A percentile compares a stretch with the other conserved stretches of the same genome.
phyloP scores from a whole-genome alignment of 169 alveolate species.

The Amoebophrya sp. region DNA sequence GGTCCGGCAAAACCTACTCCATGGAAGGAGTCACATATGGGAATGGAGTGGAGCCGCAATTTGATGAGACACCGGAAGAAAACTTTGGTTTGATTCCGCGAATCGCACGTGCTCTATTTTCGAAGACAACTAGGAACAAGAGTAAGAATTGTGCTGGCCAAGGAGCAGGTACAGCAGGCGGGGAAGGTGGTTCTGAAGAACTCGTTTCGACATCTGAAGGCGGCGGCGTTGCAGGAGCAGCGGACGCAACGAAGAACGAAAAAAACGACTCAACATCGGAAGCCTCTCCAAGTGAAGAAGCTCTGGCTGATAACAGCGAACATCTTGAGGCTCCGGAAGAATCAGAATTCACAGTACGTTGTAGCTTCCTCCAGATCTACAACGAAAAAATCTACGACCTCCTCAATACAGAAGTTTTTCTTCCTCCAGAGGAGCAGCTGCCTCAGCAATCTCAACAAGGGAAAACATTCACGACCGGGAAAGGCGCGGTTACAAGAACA shows the following conservation, averaged over 20 bases:
- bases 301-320: no score
- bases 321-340: no score
- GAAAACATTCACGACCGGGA: no score
- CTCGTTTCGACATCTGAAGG: not conserved
- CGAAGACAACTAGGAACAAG: no score
- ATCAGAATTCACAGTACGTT: not conserved
- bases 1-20: not conserved
- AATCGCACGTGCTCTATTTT: not conserved
- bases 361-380: not conserved
- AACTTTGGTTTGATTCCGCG: not conserved
- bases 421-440: no score
- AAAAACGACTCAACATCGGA: no score
- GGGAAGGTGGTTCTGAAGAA: not conserved
- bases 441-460: no score
- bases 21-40: not conserved
- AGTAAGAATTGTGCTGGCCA: not conserved
- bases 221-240: not conserved
- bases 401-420: not conserved
- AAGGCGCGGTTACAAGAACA: no score
- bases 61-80: not conserved
- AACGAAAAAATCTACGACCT: conserved; percentile 16
- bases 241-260: not conserved
- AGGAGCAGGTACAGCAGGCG: not conserved
- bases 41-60: not conserved
- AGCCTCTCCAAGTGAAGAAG: no score